Evolutionary conservation across 2,329 filamentous ascomycete species (phyloP).

Genomic region (Penicillium crustosum): DNA sequence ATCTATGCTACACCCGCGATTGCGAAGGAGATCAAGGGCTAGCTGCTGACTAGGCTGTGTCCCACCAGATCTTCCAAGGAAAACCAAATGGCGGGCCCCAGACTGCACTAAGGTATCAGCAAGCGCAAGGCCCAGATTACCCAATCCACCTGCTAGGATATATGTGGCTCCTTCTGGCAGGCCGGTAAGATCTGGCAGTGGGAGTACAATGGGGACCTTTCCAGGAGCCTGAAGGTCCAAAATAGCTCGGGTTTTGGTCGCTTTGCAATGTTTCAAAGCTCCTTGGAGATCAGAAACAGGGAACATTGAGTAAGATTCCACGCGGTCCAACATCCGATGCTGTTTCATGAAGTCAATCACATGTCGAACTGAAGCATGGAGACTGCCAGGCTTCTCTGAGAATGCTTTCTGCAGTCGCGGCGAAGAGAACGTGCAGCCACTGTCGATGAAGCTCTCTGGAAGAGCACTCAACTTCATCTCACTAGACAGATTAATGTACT

Average conservation of each 20-base stretch:
- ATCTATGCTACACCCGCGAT: constrained; percentile 16
- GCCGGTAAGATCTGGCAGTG: constrained; percentile 9
- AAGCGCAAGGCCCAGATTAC: constrained; percentile 22
- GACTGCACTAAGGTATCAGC: constrained; percentile 19
- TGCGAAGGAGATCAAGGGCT: constrained; percentile 14
- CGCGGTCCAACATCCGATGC: constrained; percentile 12
- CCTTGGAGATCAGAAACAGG: constrained; percentile 10
- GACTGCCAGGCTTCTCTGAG: constrained; percentile 18
- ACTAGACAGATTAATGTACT: constrained; percentile 20
- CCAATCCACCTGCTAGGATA: constrained; percentile 25
- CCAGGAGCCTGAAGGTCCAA: constrained; percentile 18
- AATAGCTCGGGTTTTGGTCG: constrained; percentile 8
- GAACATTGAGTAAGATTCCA: constrained; percentile 14
- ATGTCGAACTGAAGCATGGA: constrained; percentile 14
- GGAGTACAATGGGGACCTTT: constrained; percentile 15
- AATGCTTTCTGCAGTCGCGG: constrained; percentile 13
- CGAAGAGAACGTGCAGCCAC: constrained; percentile 21
- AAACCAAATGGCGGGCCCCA: constrained; percentile 25
- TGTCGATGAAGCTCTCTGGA: constrained; percentile 19
- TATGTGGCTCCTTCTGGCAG: constrained; percentile 17
- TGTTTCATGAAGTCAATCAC: constrained; percentile 19
- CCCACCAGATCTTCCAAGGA: constrained; percentile 23
- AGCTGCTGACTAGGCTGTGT: constrained; percentile 12
- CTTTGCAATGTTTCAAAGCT: constrained; percentile 15
- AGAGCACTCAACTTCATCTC: constrained; percentile 22